Conservation (phyloP, 805 yeast genomes). For the Lipomyces yamanashiensis region DNA sequence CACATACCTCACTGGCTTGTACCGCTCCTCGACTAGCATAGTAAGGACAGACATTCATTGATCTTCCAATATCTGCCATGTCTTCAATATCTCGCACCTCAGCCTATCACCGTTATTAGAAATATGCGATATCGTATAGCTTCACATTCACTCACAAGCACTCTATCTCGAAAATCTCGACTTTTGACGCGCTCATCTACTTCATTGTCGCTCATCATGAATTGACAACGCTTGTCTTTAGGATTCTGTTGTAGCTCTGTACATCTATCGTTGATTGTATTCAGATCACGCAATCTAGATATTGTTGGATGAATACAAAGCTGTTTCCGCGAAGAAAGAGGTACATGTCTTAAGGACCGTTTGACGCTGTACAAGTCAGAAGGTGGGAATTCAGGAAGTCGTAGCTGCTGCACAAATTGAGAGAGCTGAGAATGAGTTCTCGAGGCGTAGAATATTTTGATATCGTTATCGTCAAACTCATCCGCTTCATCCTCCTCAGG, state of each 20-base stretch:
- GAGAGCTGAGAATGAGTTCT: conserved; percentile 88
- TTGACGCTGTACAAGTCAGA: conserved; percentile 50
- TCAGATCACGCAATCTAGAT: conserved; percentile 51
- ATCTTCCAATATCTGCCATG: conserved; percentile 61
- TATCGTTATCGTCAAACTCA: conserved; percentile 21
- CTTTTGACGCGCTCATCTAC: conserved; percentile 44
- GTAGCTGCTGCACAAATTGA: conserved; percentile 77
- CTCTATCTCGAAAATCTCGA: conserved; percentile 57
- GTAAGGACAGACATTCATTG: conserved; percentile 74
- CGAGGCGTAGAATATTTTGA: conserved; percentile 67
- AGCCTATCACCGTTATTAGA: conserved; percentile 40
- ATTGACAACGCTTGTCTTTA: conserved; percentile 48
- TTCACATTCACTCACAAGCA: conserved; percentile 43
- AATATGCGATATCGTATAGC: not conserved
- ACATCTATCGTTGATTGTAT: conserved; percentile 79
- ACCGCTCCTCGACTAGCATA: conserved; percentile 68
- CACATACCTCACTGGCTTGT: conserved; percentile 58
- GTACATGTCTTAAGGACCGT: conserved; percentile 64
- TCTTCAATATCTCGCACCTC: conserved; percentile 81
- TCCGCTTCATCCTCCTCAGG: conserved; percentile 28
- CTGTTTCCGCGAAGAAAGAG: conserved; percentile 84
- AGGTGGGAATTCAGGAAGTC: conserved; percentile 65
- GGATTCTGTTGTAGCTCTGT: conserved; percentile 60
- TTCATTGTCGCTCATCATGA: conserved; percentile 47
- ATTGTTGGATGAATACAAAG: conserved; percentile 76